These are phyloP conservation scores for Phytophthora europaea DNA, from an alignment of 352 stramenopile genomes.

Conservation along the genomic window DNA sequence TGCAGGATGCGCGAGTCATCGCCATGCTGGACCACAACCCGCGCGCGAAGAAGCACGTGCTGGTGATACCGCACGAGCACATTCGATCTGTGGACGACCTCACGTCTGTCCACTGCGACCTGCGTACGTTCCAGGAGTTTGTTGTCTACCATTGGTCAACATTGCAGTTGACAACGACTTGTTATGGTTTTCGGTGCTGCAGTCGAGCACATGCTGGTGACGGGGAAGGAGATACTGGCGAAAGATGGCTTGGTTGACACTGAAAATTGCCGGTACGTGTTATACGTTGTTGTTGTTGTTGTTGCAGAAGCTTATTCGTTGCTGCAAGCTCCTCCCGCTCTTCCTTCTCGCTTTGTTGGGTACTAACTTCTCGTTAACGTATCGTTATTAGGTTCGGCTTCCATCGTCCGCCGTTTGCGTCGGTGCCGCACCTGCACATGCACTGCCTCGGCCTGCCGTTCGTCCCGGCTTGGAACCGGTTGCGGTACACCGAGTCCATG, in stretches of 20 bases:
- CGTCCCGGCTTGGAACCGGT: conserved; percentile 64
- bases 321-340: not conserved
- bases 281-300: not conserved
- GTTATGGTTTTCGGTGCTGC: not conserved
- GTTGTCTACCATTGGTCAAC: not conserved
- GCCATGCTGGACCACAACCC: conserved; percentile 72
- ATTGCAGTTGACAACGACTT: not conserved
- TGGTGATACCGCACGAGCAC: conserved; percentile 74
- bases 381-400: conserved; percentile 64
- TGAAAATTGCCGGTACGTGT: conserved; percentile 44
- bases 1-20: conserved; percentile 68
- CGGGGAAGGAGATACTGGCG: conserved; percentile 57
- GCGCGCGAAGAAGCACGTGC: conserved; percentile 59
- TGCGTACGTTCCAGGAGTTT: conserved; percentile 44
- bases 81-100: conserved; percentile 67
- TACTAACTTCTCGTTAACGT: not conserved
- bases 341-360: not conserved
- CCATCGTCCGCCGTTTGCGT: conserved; percentile 76
- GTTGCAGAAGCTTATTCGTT: not conserved
- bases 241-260: conserved; percentile 50
- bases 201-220: conserved; percentile 74
- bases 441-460: conserved; percentile 80
- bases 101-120: conserved; percentile 41
- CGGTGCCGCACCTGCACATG: conserved; percentile 77
- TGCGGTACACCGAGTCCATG: conserved; percentile 66